A percentile compares a stretch with the other conserved stretches of the same genome.
These are phyloP conservation scores for Chernovozyma aurita DNA, from an alignment of 1,139 yeast genomes.

Conservation along the genomic window DNA sequence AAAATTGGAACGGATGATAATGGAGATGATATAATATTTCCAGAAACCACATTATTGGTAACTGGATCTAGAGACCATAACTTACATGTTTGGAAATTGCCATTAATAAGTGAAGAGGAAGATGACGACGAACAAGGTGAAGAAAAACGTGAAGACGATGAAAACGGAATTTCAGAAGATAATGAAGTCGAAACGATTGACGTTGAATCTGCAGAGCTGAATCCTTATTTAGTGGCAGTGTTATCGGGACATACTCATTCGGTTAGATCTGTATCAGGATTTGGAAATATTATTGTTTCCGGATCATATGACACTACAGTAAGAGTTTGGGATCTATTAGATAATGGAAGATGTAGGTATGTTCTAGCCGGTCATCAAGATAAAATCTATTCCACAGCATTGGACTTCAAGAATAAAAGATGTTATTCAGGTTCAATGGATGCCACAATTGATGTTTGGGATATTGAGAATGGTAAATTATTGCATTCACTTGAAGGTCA, in stretches of 20 bases:
- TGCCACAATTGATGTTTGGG: constrained; percentile 86
- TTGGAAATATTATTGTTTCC: constrained; percentile 78
- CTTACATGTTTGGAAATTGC: constrained; percentile 84
- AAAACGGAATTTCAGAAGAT: constrained; percentile 35
- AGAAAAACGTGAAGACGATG: constrained; percentile 17
- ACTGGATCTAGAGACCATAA: constrained; percentile 93
- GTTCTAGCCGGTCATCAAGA: constrained; percentile 81
- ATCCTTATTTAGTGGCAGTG: constrained; percentile 73
- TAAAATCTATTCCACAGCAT: constrained; percentile 80
- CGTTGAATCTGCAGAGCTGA: constrained; percentile 28
- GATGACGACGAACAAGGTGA: constrained; percentile 12
- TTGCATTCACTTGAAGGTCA: constrained; percentile 75
- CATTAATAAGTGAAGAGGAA: constrained; percentile 45
- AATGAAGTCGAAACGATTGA: constrained; percentile 27
- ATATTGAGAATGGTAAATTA: constrained; percentile 68
- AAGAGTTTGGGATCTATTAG: constrained; percentile 83
- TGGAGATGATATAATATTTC: constrained; percentile 62
- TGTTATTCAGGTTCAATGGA: constrained; percentile 95
- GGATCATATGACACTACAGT: constrained; percentile 92
- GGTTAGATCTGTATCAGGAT: constrained; percentile 84
- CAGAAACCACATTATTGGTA: constrained; percentile 61
- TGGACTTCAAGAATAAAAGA: constrained; percentile 69
- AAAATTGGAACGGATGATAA: constrained; percentile 54
- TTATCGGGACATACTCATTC: constrained; percentile 82
- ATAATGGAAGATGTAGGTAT: constrained; percentile 67